Base-by-base conservation (phyloP, 2,329 filamentous ascomycete species). In the Lasiodiplodia sp. region DNA sequence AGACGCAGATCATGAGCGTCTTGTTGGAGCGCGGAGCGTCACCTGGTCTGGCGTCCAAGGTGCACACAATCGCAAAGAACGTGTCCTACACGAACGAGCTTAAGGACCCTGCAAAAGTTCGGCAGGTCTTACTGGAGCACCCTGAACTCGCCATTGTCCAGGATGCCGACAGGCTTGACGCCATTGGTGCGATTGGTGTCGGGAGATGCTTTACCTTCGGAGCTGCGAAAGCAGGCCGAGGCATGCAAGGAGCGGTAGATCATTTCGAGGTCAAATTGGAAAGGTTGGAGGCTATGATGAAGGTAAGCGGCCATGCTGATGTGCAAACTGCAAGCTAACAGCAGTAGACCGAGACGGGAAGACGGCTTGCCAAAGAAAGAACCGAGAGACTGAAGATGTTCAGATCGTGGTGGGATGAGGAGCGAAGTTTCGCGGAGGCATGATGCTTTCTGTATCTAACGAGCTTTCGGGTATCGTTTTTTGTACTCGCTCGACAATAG, bases 151-250 rank as follows among this genome's bases (percentile, higher is more conserved):
- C 88, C 0, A 87, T 97, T 58, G 93, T 97, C 38, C 94, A 97
- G 81, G 95, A 97, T 79, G 94, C 94, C 4, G 95, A 97, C 82
- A 86, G 94, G 7, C 83, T 98, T n/a, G 95, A 98, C 80, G 92
- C 94, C 4, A 89, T 97, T 62, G 95, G 94, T 0, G 93, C 92
- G 0, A 87, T 97, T 37, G 95, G 95, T 0, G 90, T 97, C 68
- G 94, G 88, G 2, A 84, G 95, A 53, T 88, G 87, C 51, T 94
- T 96, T 77, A 89, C 91, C 0, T 97, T 89, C 77, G 88, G 91
- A 0, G 94, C 91, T 0, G 90, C 89, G 12, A 88, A 86, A 78
- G 79, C 83, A 28, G 86, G 58, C 37, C n/a, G 44, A 34, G 40
- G 38, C n/a, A 75, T 79, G 75, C 66, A 72, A 7, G 67, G 70